Conservation (phyloP, 116 monocot genomes). For the Papilionanthe hybrid region DNA sequence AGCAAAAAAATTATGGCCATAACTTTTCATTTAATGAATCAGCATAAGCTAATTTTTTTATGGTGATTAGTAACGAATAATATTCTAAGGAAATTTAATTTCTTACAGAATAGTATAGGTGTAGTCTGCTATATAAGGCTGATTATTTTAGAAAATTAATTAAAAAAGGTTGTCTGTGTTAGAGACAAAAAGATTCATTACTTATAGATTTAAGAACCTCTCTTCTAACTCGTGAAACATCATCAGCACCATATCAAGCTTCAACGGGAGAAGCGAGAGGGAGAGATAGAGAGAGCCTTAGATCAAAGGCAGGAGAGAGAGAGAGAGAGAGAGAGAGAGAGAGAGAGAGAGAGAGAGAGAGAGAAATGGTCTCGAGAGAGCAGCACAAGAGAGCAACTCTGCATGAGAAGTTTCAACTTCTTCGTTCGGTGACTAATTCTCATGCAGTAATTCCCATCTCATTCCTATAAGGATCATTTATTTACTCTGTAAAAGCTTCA, state of each 20-base stretch:
- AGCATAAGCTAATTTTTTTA: too few relatives aligned
- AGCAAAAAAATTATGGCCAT: too few relatives aligned
- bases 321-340: slow-evolving; percentile 9
- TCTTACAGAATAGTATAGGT: neutral
- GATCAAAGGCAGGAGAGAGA: slow-evolving; percentile 3
- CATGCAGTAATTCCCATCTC: slow-evolving; percentile 50
- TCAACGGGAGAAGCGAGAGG: slow-evolving; percentile 2
- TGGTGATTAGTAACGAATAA: too few relatives aligned
- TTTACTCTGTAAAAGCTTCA: too few relatives aligned
- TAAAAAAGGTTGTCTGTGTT: neutral
- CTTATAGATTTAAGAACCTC: slow-evolving; percentile 9
- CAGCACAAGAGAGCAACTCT: slow-evolving; percentile 38
- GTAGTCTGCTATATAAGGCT: too few relatives aligned
- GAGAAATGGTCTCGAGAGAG: slow-evolving; percentile 52
- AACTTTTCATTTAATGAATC: too few relatives aligned
- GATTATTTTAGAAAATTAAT: neutral
- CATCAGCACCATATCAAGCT: neutral
- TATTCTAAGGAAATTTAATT: too few relatives aligned
- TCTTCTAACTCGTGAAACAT: slow-evolving; percentile 9
- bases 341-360: slow-evolving; percentile 25
- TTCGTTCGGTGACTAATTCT: slow-evolving; percentile 78
- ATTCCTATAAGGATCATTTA: too few relatives aligned
- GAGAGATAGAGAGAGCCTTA: slow-evolving; percentile 22
- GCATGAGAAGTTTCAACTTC: slow-evolving; percentile 83
- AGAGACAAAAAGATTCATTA: neutral